phyloP scores from a whole-genome alignment of 306 rosid genomes.

The Trifolium subterraneum region DNA sequence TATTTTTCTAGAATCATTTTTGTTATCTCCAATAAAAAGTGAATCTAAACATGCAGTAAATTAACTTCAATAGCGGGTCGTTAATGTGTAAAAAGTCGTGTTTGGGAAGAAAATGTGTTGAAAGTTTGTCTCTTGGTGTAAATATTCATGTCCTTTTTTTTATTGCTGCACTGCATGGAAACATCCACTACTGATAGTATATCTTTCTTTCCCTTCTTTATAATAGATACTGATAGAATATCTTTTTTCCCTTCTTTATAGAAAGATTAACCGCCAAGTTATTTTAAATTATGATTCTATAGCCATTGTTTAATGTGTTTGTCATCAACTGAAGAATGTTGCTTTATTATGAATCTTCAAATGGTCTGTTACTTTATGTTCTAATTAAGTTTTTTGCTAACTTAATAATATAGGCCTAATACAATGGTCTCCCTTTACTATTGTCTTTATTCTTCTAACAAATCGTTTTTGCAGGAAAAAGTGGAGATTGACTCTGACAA shows the following conservation, averaged over 20 bases:
- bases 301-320: not conserved
- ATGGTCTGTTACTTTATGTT: not conserved
- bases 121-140: not conserved
- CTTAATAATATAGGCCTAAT: not conserved
- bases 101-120: not conserved
- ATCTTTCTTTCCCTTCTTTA: not conserved
- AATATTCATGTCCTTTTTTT: not conserved
- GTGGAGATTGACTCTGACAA: conserved; percentile 45
- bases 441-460: not conserved
- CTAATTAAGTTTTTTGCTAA: too few species aligned
- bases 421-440: not conserved
- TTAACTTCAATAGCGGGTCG: not conserved
- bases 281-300: not conserved
- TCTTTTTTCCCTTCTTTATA: not conserved
- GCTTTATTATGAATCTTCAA: conserved; percentile 1
- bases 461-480: conserved; percentile 54
- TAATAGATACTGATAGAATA: not conserved
- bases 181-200: not conserved
- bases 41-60: too few species aligned
- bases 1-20: not conserved
- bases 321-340: not conserved
- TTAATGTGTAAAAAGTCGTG: not conserved
- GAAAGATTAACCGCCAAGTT: not conserved
- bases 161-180: conserved; percentile 21
- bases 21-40: not conserved